Base-by-base conservation (phyloP, 441 rosid species). In the Arabidopsis lyrata region DNA sequence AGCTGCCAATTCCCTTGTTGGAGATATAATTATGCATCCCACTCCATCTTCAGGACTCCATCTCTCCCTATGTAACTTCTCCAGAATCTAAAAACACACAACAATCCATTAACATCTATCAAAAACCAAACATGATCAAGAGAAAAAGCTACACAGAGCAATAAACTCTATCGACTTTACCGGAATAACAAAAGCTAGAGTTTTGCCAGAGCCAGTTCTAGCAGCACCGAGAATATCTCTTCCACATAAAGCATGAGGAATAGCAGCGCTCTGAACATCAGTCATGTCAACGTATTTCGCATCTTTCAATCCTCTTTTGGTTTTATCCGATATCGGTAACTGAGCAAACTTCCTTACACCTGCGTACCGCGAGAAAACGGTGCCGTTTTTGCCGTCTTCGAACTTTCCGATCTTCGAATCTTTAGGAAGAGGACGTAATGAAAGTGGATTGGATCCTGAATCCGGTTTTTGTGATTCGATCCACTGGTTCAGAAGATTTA, bases 31-130 rank as follows among this genome's bases (percentile, higher is more conserved):
- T 29, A 95, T 92, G 82, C 95, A 69, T 57, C 99, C 99, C 34
- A 92, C 99, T 47, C 99, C 96, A 79, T 89, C 97, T 80, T 89
- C 89, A 18, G 95, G 86, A 58, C 93, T 81, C 99, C 98, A 95
- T 71, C 90, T 82, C 66, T 95, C 97, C 68, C 78, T 86, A 52
- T 90, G 83, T 49, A 95, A 83, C 82, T 84, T 89, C 83, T 92
- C 99, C 71, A 95, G 36, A 45, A 90, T 83, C 99, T 95, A 68
- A 35, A 32, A 69, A 70, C 11, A 65, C 29, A 68, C 44, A 74
- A 13, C 13, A 27, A 48, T 13, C 24, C 58, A 57, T 29, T 14
- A 57, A 32, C 29, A 70, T 39, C 35, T 48, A 16, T 16, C 3
- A 48, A 5, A 45, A 45, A n/a, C 14, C 31, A 50, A 50, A 48